These are phyloP conservation scores for Taxawa tesnikishii DNA, from an alignment of 2,329 filamentous ascomycete species.

Conservation along the genomic window DNA sequence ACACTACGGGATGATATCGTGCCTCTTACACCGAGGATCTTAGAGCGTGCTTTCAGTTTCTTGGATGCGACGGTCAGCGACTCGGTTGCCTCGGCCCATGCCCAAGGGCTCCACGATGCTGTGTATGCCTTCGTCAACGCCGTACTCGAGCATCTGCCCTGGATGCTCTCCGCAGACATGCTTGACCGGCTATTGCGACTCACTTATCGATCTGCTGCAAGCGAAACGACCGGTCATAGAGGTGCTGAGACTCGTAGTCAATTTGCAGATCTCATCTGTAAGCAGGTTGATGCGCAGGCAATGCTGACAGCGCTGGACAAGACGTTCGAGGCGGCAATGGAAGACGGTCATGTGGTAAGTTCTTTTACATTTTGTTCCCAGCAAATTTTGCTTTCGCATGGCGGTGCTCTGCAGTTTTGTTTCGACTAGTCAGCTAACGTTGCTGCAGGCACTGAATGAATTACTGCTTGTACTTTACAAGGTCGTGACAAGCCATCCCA, in stretches of 20 bases:
- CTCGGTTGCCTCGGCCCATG: conserved; percentile 34
- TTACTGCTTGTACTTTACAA: conserved; percentile 57
- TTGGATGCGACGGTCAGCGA: conserved; percentile 50
- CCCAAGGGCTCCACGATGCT: conserved; percentile 61
- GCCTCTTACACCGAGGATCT: conserved; percentile 63
- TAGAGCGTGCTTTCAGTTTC: conserved; percentile 60
- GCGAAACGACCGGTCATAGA: conserved; percentile 5
- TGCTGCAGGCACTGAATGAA: conserved; percentile 58
- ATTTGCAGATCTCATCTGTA: conserved; percentile 63
- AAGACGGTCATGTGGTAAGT: conserved; percentile 24
- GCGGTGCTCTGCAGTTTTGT: too few relatives aligned
- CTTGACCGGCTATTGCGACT: conserved; percentile 59
- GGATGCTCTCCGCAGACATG: conserved; percentile 70
- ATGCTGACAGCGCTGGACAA: conserved; percentile 60
- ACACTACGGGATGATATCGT: conserved; percentile 79
- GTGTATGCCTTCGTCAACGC: conserved; percentile 69
- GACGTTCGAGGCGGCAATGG: conserved; percentile 56
- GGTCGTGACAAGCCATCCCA: conserved; percentile 65
- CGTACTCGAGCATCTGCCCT: conserved; percentile 72
- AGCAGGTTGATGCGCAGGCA: conserved; percentile 64
- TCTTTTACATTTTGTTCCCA: too few relatives aligned
- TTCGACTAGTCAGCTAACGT: too few relatives aligned
- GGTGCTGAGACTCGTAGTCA: conserved; percentile 45
- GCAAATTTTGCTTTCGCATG: too few relatives aligned
- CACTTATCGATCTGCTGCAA: conserved; percentile 56